These are phyloP conservation scores for Desmodesmus armatus DNA, from an alignment of 139 green algal genomes.

Conservation along the genomic window DNA sequence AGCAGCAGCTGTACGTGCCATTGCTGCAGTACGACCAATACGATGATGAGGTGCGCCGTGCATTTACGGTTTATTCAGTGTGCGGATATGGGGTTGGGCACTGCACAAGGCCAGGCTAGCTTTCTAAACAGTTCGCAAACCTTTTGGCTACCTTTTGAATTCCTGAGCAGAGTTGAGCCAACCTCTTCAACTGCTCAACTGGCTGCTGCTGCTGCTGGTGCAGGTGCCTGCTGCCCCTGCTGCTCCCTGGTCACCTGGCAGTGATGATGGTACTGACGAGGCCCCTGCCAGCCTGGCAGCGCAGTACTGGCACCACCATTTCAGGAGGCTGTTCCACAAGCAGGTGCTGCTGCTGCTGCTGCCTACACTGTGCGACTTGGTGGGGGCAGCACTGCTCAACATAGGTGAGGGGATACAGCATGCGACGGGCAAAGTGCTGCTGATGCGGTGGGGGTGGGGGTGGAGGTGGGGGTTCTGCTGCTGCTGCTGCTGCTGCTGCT, in stretches of 20 bases:
- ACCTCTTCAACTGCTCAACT: no score
- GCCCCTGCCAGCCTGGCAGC: background rate
- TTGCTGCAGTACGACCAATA: constrained; percentile 22
- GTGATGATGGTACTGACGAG: background rate
- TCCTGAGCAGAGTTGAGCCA: no score
- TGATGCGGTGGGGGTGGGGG: no score
- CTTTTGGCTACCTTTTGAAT: no score
- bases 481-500: no score
- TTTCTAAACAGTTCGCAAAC: no score
- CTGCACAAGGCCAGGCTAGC: no score
- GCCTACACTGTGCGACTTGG: constrained; percentile 34
- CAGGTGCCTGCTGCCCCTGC: background rate
- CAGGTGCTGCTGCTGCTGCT: constrained; percentile 41
- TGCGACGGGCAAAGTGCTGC: no score
- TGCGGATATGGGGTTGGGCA: no score
- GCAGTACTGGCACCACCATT: background rate
- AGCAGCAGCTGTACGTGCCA: constrained; percentile 12
- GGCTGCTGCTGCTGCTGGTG: background rate
- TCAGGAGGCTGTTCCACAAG: constrained; percentile 7
- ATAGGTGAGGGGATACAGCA: no score
- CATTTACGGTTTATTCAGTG: background rate
- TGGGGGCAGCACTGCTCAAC: constrained; percentile 28
- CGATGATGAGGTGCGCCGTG: constrained; percentile 21
- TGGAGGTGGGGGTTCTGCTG: no score
- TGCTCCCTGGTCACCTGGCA: no score